Base-by-base conservation (phyloP, 768 basidiomycete species). In the Sarcomyxa edulis region DNA sequence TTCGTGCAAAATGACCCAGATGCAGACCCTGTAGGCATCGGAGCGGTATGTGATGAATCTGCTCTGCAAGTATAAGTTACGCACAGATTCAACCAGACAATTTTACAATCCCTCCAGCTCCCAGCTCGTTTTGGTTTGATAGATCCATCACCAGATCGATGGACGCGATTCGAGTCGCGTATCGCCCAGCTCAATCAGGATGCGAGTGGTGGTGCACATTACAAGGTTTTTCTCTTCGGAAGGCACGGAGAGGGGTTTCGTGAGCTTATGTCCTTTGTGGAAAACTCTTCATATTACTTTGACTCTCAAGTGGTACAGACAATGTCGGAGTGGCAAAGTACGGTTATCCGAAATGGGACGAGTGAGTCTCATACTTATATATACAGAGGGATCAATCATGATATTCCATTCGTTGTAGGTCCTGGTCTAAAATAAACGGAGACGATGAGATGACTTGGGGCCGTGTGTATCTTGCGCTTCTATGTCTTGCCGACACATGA, bases 221-320 rank as follows among this genome's bases (percentile, higher is more conserved):
- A 79, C 60, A 89, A 87, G 48, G 62, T 84, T 8, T 61, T 88
- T 39, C 72, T 81, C 41, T 55, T 87, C 2, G 74, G 72, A 2
- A 65, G 86, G 46, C 86, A 90, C 44, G 86, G 86, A 1, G 64
- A 88, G 56, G 86, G 84, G 38, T 74, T 69, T 49, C 84, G 84
- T 85, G 55, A 47, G 81, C 62, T 46, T 20, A 31, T 40, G 22
- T 18, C 11, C 35, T 14, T 28, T 20, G 5, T 38, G 22, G 21
- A 18, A 38, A 28, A n/a, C 11, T 32, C 39, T 11, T n/a, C n/a
- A n/a, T n/a, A 25, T 31, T 9, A 6, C n/a, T 14, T 15, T 38
- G 15, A 38, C 3, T 11, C 4, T 29, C 12, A 27, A 24, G 25
- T 22, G n/a, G 7, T n/a, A 32, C 44, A 86, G 83, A 89, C 59